Base-by-base conservation (phyloP, 2,329 filamentous ascomycete genomes). In the Plectosphaerella sp. region DNA sequence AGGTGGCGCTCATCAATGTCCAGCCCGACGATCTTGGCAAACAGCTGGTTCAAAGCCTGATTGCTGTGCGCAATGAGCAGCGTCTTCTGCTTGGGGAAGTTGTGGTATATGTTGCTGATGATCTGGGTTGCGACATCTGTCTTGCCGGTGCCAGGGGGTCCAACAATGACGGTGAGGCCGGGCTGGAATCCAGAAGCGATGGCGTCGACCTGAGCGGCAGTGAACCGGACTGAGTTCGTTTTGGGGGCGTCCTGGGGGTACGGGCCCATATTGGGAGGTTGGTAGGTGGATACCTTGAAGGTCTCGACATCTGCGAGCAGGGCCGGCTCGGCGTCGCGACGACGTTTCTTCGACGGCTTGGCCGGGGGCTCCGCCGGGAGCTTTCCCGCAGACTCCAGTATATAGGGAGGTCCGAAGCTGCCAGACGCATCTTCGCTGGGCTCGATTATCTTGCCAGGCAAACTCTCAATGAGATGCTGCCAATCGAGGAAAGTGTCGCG, bases 91-190 rank as follows among this genome's bases (percentile, higher is more conserved):
- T 87, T 79, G 8, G 94, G 92, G 66, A 97, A 99, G 71, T 97
- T 96, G 75, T 97, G 93, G 66, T 99, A 99, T 61, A 99, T 88
- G 68, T 97, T 97, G 74, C 90, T 97, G 72, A 99, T 99, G 66
- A 97, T 95, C 69, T 99, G 94, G 5, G 93, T 97, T 47, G 91
- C 92, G 50, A 99, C 94, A 70, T 99, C 94, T n/a, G 94, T 99
- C 75, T 99, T 99, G 57, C 95, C 94, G 7, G 94, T 99, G 51
- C 94, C 94, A 8, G 94, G 94, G 50, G 94, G 94, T 1, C 94
- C 94, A 56, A 99, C 90, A 60, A 99, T 88, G 47, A 99, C 83
- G 1, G 93, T 97, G 49, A 99, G 78, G 18, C 95, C 94, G 36
- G 94, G 93, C 62, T 99, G 95, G 7, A 90, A 92, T 18, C 94